Conservation (phyloP, 306 rosid species). For the Casuarina equisetifolia region DNA sequence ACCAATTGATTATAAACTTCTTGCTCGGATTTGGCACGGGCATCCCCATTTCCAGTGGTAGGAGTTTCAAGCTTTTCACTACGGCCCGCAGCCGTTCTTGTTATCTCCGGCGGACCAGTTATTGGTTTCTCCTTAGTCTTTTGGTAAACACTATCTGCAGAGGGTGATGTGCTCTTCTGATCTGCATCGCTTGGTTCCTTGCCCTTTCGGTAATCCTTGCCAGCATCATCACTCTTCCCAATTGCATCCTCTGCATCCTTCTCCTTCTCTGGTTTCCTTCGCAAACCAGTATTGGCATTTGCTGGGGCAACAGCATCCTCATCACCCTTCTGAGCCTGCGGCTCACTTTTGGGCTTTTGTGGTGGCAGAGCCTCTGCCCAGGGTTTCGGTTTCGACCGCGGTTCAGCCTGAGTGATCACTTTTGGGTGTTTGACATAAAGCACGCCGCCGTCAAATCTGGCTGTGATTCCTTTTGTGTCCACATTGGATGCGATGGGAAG, state of each 20-base stretch:
- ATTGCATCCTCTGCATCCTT: slow-evolving; percentile 25
- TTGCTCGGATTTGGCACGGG: neutral
- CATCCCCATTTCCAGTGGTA: neutral
- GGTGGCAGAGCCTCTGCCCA: slow-evolving; percentile 10
- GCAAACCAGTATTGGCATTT: too few relatives aligned
- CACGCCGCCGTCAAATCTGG: slow-evolving; percentile 53
- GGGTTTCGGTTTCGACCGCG: slow-evolving; percentile 3
- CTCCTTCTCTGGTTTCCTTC: slow-evolving; percentile 2
- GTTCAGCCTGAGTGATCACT: slow-evolving; percentile 3
- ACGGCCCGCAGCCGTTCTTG: neutral
- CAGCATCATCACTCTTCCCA: slow-evolving; percentile 17
- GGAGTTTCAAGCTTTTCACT: too few relatives aligned
- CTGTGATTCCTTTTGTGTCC: slow-evolving; percentile 37
- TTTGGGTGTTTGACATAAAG: slow-evolving; percentile 51
- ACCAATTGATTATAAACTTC: slow-evolving; percentile 19
- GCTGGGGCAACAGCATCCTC: neutral
- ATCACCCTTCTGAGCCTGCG: slow-evolving; percentile 11
- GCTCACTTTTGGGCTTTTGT: slow-evolving; percentile 2
- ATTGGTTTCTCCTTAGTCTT: neutral
- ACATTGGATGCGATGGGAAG: slow-evolving; percentile 43
- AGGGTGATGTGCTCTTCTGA: neutral
- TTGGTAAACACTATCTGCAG: neutral
- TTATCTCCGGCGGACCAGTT: neutral
- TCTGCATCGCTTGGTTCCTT: neutral
- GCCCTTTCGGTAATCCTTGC: neutral